Base-by-base conservation (phyloP, 345 rosid species). In the Eucalyptus caleyi region DNA sequence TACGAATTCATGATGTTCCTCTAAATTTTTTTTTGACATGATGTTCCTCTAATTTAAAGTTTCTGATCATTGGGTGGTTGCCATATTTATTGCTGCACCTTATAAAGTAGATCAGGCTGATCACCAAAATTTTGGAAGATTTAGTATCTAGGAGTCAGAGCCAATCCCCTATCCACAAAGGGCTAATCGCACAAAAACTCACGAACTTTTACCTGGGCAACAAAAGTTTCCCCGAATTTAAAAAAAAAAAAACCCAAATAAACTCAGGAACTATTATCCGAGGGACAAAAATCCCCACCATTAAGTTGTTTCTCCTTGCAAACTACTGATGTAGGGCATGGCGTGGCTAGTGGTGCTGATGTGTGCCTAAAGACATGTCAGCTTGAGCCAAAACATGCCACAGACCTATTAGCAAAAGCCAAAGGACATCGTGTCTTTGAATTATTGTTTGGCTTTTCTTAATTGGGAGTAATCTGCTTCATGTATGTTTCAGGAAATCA, bases 391-490 rank as follows among this genome's bases (percentile, higher is more conserved):
- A 72, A 72, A 72, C 13, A 34, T 23, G 24, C 44, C 2, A 2
- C 26, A 9, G 26, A 34, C 82, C 23, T 6, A 19, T 18, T 72
- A 72, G 44, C 42, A 69, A 32, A 69, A 69, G 23, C 42, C 80
- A 67, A 67, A 16, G 0, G 0, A 15, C n/a, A 9, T 16, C 0
- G 23, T 67, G 34, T 32, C 40, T 4, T 18, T 67, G 23, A 21
- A 69, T 32, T 34, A 21, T 69, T 69, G 24, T 69, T 18, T 69
- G 44, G 37, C 40, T 32, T 34, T 18, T 69, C 24, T 34, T 69
- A 69, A 69, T 34, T 69, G 44, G 81, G 81, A 34, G 4, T 32
- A 32, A 34, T 34, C 24, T 69, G 80, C 80, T 67, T n/a, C 21
- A 16, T 62, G 40, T 32, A 18, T 0, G 13, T 18, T 69, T 69